phyloP scores from a whole-genome alignment of 192 early-diverging fungal genomes.

The Phlyctochytrium bullatum region DNA sequence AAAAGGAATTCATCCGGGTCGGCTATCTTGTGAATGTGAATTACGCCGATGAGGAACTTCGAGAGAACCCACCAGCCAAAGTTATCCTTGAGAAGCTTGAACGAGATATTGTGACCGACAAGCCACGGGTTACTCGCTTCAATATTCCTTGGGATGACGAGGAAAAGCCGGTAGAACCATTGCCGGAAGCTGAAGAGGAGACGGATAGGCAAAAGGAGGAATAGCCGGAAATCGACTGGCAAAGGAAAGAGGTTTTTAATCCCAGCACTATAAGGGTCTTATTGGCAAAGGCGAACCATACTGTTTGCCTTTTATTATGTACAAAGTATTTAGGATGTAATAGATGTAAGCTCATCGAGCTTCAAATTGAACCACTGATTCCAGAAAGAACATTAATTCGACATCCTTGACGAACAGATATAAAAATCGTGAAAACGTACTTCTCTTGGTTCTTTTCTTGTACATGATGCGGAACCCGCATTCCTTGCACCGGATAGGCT shows the following conservation, averaged over 20 bases:
- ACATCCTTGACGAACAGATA: constrained; percentile 6
- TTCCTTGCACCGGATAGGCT: constrained; percentile 94
- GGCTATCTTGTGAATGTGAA: constrained; percentile 99
- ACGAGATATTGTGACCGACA: constrained; percentile 87
- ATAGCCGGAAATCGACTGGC: too few species aligned
- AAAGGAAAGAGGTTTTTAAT: too few species aligned
- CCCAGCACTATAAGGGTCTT: too few species aligned
- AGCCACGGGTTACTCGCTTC: constrained; percentile 87
- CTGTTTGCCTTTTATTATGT: too few species aligned
- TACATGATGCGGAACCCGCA: constrained; percentile 97
- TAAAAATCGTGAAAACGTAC: constrained; percentile 54
- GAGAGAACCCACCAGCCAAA: constrained; percentile 72
- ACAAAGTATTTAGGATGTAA: too few species aligned
- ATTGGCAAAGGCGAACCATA: too few species aligned
- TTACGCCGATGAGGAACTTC: constrained; percentile 78
- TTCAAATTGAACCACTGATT: constrained; percentile 7
- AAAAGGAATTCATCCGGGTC: constrained; percentile 92
- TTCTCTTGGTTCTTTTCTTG: constrained; percentile 94
- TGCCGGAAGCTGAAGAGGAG: background rate
- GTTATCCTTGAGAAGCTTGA: constrained; percentile 73
- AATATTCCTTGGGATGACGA: constrained; percentile 53
- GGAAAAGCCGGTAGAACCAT: background rate
- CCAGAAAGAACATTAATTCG: constrained; percentile 3
- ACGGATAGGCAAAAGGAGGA: background rate
- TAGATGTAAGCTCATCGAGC: constrained; percentile 1